phyloP scores from a whole-genome alignment of 352 stramenopile species.

The Globisporangium cystogenes region DNA sequence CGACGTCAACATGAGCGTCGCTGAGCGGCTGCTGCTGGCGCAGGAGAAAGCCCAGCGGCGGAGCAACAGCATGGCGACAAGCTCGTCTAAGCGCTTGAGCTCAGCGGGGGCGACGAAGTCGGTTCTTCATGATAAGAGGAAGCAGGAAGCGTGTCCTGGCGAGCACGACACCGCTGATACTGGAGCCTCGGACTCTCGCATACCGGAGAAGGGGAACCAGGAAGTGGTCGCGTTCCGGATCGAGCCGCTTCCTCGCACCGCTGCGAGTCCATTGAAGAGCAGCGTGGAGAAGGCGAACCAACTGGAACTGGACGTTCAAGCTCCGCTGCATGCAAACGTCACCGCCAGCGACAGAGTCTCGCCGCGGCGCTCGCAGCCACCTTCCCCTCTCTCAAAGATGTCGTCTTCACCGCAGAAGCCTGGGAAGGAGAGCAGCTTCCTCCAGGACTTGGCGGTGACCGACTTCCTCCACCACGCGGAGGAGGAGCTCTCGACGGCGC shows the following conservation, averaged over 20 bases:
- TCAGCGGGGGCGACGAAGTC: background rate
- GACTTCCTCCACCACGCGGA: conserved; percentile 71
- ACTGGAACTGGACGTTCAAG: background rate
- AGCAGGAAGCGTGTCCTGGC: background rate
- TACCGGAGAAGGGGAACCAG: background rate
- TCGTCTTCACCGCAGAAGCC: background rate
- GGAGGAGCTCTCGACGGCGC: conserved; percentile 69
- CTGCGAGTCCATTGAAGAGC: conserved; percentile 1
- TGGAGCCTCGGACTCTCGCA: background rate
- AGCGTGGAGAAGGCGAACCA: conserved; percentile 4
- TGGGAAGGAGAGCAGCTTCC: conserved; percentile 44
- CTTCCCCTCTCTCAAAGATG: background rate
- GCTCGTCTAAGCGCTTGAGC: background rate
- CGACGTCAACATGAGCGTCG: conserved; percentile 61
- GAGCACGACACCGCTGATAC: background rate
- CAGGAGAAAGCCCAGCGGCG: conserved; percentile 39
- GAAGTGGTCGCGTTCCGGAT: conserved; percentile 17
- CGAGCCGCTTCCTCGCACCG: conserved; percentile 9
- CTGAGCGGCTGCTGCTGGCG: conserved; percentile 47
- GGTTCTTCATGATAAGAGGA: conserved; percentile 5
- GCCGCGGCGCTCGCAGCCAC: background rate
- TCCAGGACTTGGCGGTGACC: conserved; percentile 53
- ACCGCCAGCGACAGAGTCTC: background rate
- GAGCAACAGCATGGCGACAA: background rate
- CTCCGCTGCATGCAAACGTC: too few relatives aligned